Conservation (phyloP, 176 grass and related monocot species). For the Cenchrus americanus region DNA sequence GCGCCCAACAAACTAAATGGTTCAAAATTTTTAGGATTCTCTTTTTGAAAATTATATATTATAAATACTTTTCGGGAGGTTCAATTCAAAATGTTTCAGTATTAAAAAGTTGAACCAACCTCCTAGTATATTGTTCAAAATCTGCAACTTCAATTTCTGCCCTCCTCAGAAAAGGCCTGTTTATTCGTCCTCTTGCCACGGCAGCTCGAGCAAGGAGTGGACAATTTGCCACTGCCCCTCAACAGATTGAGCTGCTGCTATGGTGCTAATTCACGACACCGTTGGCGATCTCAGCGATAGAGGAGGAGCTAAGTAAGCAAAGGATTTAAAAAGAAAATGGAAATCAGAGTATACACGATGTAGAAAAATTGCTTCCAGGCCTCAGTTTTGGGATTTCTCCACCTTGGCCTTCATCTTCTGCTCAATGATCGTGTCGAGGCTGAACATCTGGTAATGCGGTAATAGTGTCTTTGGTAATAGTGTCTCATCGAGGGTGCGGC, state of each 20-base stretch:
- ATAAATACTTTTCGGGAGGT: no score
- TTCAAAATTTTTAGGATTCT: not conserved
- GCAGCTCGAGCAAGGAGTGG: slow-evolving; percentile 32
- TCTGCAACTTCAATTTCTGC: no score
- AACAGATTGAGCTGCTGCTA: slow-evolving; percentile 41
- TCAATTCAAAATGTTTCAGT: no score
- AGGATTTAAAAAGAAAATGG: slow-evolving; percentile 37
- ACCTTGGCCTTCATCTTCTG: slow-evolving; percentile 94
- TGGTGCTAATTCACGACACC: slow-evolving; percentile 42
- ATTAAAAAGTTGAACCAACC: no score
- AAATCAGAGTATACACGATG: slow-evolving; percentile 50
- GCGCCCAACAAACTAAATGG: not conserved
- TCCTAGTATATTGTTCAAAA: no score
- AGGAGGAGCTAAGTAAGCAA: slow-evolving; percentile 26
- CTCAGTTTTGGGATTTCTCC: slow-evolving; percentile 81
- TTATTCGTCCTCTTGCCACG: slow-evolving; percentile 44
- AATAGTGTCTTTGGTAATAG: slow-evolving; percentile 78
- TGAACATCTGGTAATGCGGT: slow-evolving; percentile 94
- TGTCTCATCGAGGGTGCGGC: slow-evolving; percentile 78
- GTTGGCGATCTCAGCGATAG: slow-evolving; percentile 29
- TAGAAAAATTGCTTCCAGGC: slow-evolving; percentile 22
- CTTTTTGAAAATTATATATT: no score
- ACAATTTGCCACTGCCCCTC: slow-evolving; percentile 24
- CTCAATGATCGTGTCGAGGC: slow-evolving; percentile 72
- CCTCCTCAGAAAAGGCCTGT: slow-evolving; percentile 5